These are phyloP conservation scores for Nicotiana noctiflora DNA, from an alignment of 257 asterid species.

Conservation along the genomic window DNA sequence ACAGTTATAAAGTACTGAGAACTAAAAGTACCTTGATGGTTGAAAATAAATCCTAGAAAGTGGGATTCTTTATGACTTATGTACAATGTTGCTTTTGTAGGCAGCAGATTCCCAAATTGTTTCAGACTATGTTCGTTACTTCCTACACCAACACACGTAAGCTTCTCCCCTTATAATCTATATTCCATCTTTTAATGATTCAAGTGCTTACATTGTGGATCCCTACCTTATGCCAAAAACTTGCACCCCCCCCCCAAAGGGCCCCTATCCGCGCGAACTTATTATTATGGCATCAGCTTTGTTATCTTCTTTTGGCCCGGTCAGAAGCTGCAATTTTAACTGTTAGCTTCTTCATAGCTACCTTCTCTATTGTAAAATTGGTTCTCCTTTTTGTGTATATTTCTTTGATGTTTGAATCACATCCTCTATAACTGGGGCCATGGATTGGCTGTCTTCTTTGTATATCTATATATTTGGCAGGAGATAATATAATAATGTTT, in stretches of 20 bases:
- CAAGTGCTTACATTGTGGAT: not conserved
- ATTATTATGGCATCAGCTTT: not conserved
- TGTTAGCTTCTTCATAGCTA: slow-evolving; percentile 1
- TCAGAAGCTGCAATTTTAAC: not conserved
- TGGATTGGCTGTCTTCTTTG: not conserved
- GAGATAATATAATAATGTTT: not conserved
- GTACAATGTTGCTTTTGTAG: slow-evolving; percentile 22
- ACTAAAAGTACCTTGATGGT: not conserved
- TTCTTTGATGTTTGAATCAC: not conserved
- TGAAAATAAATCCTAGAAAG: not conserved
- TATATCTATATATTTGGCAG: not conserved
- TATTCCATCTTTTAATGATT: not conserved
- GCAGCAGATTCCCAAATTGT: slow-evolving; percentile 78
- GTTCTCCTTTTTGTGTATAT: not conserved
- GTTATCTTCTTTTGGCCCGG: not conserved
- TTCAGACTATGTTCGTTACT: slow-evolving; percentile 71
- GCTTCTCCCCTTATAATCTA: slow-evolving; percentile 7
- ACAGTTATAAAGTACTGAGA: not conserved
- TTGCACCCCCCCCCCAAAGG: not conserved
- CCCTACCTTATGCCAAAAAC: not conserved
- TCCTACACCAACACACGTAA: slow-evolving; percentile 78
- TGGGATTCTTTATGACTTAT: not conserved
- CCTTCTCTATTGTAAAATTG: not conserved
- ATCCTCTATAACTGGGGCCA: not conserved
- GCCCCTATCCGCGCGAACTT: not conserved